Evolutionary conservation across 2,329 filamentous ascomycete species (phyloP), one percentile per base, ranked within the genome.

Genomic region (Stagonosporopsis tanaceti): DNA sequence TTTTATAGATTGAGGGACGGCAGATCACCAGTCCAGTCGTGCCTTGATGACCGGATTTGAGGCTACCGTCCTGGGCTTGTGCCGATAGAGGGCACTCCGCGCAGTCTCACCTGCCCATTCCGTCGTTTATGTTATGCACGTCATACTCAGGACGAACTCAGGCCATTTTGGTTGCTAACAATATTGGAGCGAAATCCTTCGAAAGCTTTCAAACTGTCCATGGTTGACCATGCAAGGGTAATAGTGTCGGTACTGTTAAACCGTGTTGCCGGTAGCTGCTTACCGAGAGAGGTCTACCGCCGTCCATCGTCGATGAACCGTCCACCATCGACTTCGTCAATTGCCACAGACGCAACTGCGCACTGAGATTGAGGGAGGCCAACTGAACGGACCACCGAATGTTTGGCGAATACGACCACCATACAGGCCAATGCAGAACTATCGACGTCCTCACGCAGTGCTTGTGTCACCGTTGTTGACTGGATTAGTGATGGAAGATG

Each of bases 291-390:
- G 37, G 22, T 22, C 37, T 39, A 11, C 37, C 17, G 37, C 8
- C 17, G 37, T 44, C 14, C 39, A 51, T 51, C 30, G 39, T 34
- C 48, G 39, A 52, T 45, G 32, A 30, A 37, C 32, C 50, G 25
- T 27, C 25, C 2, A 20, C 25, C 25, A 51, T 44, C 47, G 22
- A 12, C 47, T 28, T 37, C 28, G 28, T 51, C 28, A 34, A n/a
- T 15, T 14, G 32, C 9, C 14, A 39, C 17, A 7, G 9, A 20
- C 9, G 9, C 37, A 12, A 22, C 8, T 39, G 9, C 37, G 37
- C 17, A 39, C 17, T 22, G 17, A 4, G 11, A 7, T 20, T 39
- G 9, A 22, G 17, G 17, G 7, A 9, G 3, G 17, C 37, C 11
- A 9, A 14, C 4, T 15, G 4, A 34, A 22, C 20, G 8, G 9